phyloP scores from a whole-genome alignment of 176 grass and related monocot species.

The Otatea glauca region DNA sequence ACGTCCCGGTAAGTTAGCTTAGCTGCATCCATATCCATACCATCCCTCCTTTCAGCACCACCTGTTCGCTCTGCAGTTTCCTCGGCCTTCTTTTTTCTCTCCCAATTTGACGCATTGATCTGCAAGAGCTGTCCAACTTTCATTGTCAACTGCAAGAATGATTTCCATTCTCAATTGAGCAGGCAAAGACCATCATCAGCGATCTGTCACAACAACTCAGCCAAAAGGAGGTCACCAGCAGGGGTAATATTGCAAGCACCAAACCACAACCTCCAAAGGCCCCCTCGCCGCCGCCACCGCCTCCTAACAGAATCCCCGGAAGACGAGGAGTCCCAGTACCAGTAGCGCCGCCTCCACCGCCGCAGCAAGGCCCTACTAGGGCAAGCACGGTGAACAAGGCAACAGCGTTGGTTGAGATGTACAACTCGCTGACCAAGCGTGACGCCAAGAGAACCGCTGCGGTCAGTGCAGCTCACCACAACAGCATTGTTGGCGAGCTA shows the following conservation, averaged over 20 bases:
- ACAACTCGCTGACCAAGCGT: slow-evolving; percentile 76
- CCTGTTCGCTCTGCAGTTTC: not conserved
- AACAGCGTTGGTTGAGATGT: slow-evolving; percentile 69
- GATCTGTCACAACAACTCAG: not conserved
- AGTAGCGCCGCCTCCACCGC: slow-evolving; percentile 48
- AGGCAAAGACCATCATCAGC: not conserved
- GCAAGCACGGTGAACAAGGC: slow-evolving; percentile 64
- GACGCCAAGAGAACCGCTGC: slow-evolving; percentile 51
- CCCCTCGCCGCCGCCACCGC: slow-evolving; percentile 45
- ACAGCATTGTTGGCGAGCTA: slow-evolving; percentile 76
- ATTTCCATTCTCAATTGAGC: not conserved
- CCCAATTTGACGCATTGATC: not conserved
- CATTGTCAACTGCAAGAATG: not conserved
- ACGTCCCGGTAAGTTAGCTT: not conserved
- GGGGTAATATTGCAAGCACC: not conserved
- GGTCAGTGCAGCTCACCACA: slow-evolving; percentile 48
- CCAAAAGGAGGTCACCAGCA: not conserved
- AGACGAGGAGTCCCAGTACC: slow-evolving; percentile 13
- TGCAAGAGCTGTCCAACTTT: not conserved
- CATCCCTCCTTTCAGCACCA: not conserved
- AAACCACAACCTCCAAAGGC: slow-evolving; percentile 31
- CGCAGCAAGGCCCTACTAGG: slow-evolving; percentile 34
- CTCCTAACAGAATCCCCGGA: slow-evolving; percentile 11
- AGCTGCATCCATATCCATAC: no score
- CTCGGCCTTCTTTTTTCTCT: not conserved